These are phyloP conservation scores for Gremmenia infestans DNA, from an alignment of 2,329 filamentous ascomycete species.

Conservation along the genomic window DNA sequence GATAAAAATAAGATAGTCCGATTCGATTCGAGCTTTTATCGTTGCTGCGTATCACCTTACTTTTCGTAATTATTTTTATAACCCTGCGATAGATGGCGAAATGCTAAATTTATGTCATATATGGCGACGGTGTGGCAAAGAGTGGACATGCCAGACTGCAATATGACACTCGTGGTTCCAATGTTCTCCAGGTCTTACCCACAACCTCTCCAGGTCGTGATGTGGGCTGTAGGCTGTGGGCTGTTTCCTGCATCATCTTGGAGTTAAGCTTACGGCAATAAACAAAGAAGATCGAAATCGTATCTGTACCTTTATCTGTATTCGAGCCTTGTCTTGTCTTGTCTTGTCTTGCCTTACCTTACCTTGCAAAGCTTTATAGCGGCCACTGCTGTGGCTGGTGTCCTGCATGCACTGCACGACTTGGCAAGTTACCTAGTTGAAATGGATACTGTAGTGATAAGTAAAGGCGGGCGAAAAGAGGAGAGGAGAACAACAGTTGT, in stretches of 20 bases:
- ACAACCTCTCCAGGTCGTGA: no score
- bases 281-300: no score
- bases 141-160: neutral
- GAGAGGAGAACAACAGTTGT: neutral
- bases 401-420: neutral
- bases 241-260: no score
- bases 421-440: neutral
- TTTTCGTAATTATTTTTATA: neutral
- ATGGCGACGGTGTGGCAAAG: neutral
- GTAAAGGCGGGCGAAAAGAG: no score
- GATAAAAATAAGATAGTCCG: neutral
- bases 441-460: neutral
- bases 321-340: no score
- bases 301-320: no score
- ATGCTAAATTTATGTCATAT: neutral
- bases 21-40: neutral
- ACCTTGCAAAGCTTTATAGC: conserved; percentile 9
- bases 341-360: neutral
- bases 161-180: neutral
- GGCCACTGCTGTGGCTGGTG: conserved; percentile 16
- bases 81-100: neutral
- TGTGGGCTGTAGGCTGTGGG: no score
- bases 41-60: neutral
- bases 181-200: neutral
- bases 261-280: no score